Evolutionary conservation across 1,139 yeast species (phyloP), one percentile per base, ranked within the genome.

Genomic region (Tardiomyces digboiensis): DNA sequence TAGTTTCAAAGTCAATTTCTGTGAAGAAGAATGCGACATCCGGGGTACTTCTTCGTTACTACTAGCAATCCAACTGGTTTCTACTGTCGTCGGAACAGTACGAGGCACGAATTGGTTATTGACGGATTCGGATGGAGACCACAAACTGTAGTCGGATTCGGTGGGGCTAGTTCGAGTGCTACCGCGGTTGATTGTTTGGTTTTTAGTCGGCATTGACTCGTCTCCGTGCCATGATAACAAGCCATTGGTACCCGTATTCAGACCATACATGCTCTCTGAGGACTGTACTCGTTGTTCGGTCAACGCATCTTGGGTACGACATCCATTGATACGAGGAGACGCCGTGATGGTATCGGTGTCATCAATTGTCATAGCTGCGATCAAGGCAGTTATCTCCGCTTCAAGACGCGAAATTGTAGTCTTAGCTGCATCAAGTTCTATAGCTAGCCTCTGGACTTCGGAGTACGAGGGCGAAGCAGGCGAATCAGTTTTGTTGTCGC

Each of bases 81-180:
- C n/a, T 12, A 22, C 26, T 26, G 33, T 4, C 14, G 5, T 8
- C 22, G 39, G 7, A 13, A 39, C 44, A 10, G 37, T 38, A 20
- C 38, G 38, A 7, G 45, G 41, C 19, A 42, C 47, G 19, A 42
- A 45, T 19, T 42, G 40, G 16, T 43, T 43, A 14, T 29, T 36
- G 23, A 38, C 41, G 3, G 43, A 36, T 10, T 21, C 14, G 13
- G 39, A 42, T n/a, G 40, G 38, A 2, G 41, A 36, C 16, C 38
- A 22, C 43, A 43, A 39, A 16, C 38, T 10, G 16, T 21, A 29
- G 6, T 37, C 37, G 18, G 39, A 37, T 13, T 36, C 23, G 40
- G 19, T n/a, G 29, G 40, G 12, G 14, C 23, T n/a, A n/a, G n/a
- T n/a, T n/a, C n/a, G n/a, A n/a, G n/a, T n/a, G n/a, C n/a, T n/a